Conservation (phyloP, 2,329 filamentous ascomycete species). For the Pestalotiopsis sp. region DNA sequence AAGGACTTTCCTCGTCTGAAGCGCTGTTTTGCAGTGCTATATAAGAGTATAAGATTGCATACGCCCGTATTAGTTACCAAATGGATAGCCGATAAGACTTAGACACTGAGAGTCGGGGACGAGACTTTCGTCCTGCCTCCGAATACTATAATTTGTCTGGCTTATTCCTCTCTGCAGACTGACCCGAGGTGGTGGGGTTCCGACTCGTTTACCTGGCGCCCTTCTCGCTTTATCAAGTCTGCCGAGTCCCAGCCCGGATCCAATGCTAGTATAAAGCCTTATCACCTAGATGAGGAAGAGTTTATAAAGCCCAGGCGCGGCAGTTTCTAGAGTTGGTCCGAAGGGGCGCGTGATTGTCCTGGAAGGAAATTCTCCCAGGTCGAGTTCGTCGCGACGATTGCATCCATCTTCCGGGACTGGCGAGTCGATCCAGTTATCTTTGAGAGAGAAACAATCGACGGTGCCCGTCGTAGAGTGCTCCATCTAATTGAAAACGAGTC, state of each 20-base stretch:
- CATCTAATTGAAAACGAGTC: slow-evolving; percentile 3
- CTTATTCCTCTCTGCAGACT: slow-evolving; percentile 20
- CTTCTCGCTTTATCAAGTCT: slow-evolving; percentile 19
- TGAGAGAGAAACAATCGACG: slow-evolving; percentile 15
- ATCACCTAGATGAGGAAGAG: not conserved
- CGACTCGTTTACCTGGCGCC: slow-evolving; percentile 20
- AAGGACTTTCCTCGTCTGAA: slow-evolving; percentile 39
- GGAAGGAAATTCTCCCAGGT: slow-evolving; percentile 34
- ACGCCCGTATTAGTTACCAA: slow-evolving; percentile 29
- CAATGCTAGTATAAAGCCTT: not conserved
- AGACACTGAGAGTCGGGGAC: slow-evolving; percentile 17
- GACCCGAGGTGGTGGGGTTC: slow-evolving; percentile 21
- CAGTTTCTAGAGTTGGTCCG: slow-evolving; percentile 28
- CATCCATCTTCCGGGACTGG: slow-evolving; percentile 24
- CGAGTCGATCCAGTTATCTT: slow-evolving; percentile 21
- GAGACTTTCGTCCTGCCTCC: not conserved
- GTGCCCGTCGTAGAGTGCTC: not conserved
- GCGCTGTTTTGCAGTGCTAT: slow-evolving; percentile 39
- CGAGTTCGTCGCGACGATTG: slow-evolving; percentile 31
- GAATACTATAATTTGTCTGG: slow-evolving; percentile 16
- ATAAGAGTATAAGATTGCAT: slow-evolving; percentile 43
- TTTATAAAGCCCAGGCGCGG: slow-evolving; percentile 15
- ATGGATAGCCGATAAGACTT: slow-evolving; percentile 19
- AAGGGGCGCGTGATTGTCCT: slow-evolving; percentile 29
- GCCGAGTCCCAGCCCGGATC: not conserved